These are phyloP conservation scores for Fusarium penzigii DNA, from an alignment of 2,329 filamentous ascomycete species.

Conservation along the genomic window DNA sequence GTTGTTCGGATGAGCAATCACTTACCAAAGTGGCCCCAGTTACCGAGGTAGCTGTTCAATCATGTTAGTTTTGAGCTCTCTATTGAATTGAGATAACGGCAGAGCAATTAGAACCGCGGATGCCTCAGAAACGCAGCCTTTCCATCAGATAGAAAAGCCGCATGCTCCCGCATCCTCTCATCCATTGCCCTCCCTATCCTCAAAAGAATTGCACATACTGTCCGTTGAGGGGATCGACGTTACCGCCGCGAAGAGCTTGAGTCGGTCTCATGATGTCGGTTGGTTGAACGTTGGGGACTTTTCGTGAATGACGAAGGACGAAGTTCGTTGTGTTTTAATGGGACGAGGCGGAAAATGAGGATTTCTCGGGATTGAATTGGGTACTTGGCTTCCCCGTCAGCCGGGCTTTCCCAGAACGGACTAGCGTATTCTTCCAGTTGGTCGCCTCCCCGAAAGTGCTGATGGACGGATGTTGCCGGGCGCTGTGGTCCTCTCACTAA, in stretches of 20 bases:
- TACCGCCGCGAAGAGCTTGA: slow-evolving; percentile 36
- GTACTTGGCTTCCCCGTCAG: slow-evolving; percentile 28
- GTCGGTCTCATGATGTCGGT: slow-evolving; percentile 44
- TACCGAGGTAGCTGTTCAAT: slow-evolving; percentile 64
- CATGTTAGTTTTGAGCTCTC: slow-evolving; percentile 25
- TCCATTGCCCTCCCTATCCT: slow-evolving; percentile 19
- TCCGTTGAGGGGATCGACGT: slow-evolving; percentile 38
- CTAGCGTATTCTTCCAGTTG: slow-evolving; percentile 27
- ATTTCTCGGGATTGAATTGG: slow-evolving; percentile 31
- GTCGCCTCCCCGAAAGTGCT: slow-evolving; percentile 19
- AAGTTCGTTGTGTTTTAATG: slow-evolving; percentile 27
- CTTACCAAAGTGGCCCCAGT: slow-evolving; percentile 76
- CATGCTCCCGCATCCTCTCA: slow-evolving; percentile 18
- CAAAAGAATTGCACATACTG: slow-evolving; percentile 33
- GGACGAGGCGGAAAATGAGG: slow-evolving; percentile 31
- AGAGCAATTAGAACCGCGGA: slow-evolving; percentile 11
- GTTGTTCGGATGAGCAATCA: slow-evolving; percentile 30
- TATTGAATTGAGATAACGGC: slow-evolving; percentile 8
- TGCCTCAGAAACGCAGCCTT: slow-evolving; percentile 6
- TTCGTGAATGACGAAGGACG: slow-evolving; percentile 6
- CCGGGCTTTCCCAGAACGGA: slow-evolving; percentile 37
- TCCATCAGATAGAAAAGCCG: slow-evolving; percentile 34
- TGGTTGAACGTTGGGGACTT: slow-evolving; percentile 14
- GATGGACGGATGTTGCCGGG: slow-evolving; percentile 21
- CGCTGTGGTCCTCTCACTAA: slow-evolving; percentile 10